These are phyloP conservation scores for Oidiodendron maius DNA, from an alignment of 495 filamentous ascomycete species.

Conservation along the genomic window DNA sequence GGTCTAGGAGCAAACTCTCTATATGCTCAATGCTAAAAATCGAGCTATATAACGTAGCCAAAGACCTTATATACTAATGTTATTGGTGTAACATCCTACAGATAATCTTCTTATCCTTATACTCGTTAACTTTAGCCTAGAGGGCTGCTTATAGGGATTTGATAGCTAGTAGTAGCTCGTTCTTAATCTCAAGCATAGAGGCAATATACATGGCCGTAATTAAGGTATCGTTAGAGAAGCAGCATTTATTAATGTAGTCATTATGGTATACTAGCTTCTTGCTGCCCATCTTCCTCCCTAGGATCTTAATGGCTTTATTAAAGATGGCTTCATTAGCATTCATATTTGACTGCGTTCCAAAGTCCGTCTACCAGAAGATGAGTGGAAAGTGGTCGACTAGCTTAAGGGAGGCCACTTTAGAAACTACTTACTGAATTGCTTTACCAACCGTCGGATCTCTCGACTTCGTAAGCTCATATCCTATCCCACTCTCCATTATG, in stretches of 20 bases:
- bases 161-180: slow-evolving; percentile 76
- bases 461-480: slow-evolving; percentile 20
- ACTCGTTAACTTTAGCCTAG: slow-evolving; percentile 84
- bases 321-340: slow-evolving; percentile 99
- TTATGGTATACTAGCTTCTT: slow-evolving; percentile 99
- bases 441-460: slow-evolving; percentile 84
- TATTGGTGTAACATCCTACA: slow-evolving; percentile 94
- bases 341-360: slow-evolving; percentile 99
- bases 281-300: slow-evolving; percentile 86
- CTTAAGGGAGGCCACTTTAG: slow-evolving; percentile 90
- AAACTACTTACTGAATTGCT: slow-evolving; percentile 90
- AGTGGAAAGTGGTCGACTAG: slow-evolving; percentile 94
- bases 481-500: background rate
- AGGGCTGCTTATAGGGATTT: slow-evolving; percentile 75
- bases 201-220: slow-evolving; percentile 99
- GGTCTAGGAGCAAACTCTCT: slow-evolving; percentile 71
- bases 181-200: slow-evolving; percentile 86
- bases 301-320: slow-evolving; percentile 97
- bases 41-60: slow-evolving; percentile 91
- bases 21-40: slow-evolving; percentile 86
- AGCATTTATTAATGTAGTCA: slow-evolving; percentile 98
- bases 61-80: slow-evolving; percentile 98
- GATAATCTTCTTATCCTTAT: slow-evolving; percentile 73
- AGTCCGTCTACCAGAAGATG: slow-evolving; percentile 98
- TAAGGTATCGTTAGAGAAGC: slow-evolving; percentile 98